Conservation (phyloP, 345 rosid species). For the Cochlearia excelsa region DNA sequence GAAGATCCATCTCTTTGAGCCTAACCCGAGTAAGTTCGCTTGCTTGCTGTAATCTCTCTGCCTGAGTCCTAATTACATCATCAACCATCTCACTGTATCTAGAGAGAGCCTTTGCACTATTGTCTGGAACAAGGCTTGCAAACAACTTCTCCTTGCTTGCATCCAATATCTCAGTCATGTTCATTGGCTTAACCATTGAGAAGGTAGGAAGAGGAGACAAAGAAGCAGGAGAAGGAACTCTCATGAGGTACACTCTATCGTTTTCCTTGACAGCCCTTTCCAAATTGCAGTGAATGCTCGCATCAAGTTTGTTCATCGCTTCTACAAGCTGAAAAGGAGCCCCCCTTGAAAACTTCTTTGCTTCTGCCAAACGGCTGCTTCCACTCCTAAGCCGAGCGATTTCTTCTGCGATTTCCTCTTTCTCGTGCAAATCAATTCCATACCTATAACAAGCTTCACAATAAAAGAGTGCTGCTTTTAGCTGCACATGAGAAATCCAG, state of each 20-base stretch:
- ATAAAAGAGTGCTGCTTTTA: constrained; percentile 79
- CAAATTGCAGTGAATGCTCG: constrained; percentile 62
- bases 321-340: constrained; percentile 84
- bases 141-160: constrained; percentile 98
- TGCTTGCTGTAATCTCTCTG: constrained; percentile 95
- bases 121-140: constrained; percentile 91
- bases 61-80: constrained; percentile 84
- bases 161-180: constrained; percentile 81
- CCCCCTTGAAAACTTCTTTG: constrained; percentile 77
- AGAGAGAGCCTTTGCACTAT: constrained; percentile 95
- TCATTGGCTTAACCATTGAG: constrained; percentile 89
- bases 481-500: constrained; percentile 89
- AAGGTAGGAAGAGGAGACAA: constrained; percentile 76
- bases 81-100: constrained; percentile 99
- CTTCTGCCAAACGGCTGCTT: constrained; percentile 62
- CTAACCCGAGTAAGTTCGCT: constrained; percentile 91
- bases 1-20: constrained; percentile 97
- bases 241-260: constrained; percentile 97
- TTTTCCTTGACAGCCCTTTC: constrained; percentile 97
- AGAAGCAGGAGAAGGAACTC: constrained; percentile 85
- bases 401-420: constrained; percentile 94
- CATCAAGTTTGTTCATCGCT: constrained; percentile 76
- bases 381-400: constrained; percentile 84
- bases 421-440: constrained; percentile 85
- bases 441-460: constrained; percentile 89